Evolutionary conservation across 2,329 filamentous ascomycete species (phyloP).

Genomic region (Emmonsiellopsis sp.): DNA sequence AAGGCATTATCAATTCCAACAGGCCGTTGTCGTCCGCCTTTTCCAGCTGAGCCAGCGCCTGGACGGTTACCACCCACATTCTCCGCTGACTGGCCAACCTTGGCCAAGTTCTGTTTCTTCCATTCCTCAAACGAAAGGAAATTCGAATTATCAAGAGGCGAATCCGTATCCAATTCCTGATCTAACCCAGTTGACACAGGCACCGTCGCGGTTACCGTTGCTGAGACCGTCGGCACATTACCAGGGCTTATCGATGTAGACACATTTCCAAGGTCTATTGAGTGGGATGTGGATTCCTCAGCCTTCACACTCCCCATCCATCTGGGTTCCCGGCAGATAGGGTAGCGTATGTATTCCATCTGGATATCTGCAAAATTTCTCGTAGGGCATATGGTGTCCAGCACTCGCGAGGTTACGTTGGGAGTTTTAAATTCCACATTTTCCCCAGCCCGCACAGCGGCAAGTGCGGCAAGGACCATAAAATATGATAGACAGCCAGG

Average conservation of each 20-base stretch:
- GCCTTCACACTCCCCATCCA: slow-evolving; percentile 1
- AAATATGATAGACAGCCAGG: neutral
- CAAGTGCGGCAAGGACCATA: neutral
- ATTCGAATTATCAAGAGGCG: slow-evolving; percentile 61
- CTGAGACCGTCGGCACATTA: neutral
- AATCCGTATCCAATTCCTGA: slow-evolving; percentile 51
- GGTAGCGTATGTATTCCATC: slow-evolving; percentile 16
- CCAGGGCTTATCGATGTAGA: neutral
- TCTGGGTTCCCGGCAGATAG: slow-evolving; percentile 18
- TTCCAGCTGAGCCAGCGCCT: slow-evolving; percentile 39
- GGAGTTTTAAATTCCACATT: neutral
- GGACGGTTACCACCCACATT: slow-evolving; percentile 50
- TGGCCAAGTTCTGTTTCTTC: slow-evolving; percentile 87
- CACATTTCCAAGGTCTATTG: neutral
- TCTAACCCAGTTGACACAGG: slow-evolving; percentile 14
- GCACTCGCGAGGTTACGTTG: slow-evolving; percentile 8
- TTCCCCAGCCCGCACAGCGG: neutral
- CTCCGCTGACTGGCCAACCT: slow-evolving; percentile 68
- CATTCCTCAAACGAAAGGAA: slow-evolving; percentile 98
- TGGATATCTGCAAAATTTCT: slow-evolving; percentile 12
- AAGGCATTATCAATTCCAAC: slow-evolving; percentile 57
- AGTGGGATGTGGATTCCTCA: slow-evolving; percentile 2
- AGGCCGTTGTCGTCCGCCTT: slow-evolving; percentile 37
- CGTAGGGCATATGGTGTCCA: slow-evolving; percentile 14
- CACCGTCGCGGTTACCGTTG: neutral